These are phyloP conservation scores for Metschnikowia henanensis DNA, from an alignment of 805 yeast genomes.

Conservation along the genomic window DNA sequence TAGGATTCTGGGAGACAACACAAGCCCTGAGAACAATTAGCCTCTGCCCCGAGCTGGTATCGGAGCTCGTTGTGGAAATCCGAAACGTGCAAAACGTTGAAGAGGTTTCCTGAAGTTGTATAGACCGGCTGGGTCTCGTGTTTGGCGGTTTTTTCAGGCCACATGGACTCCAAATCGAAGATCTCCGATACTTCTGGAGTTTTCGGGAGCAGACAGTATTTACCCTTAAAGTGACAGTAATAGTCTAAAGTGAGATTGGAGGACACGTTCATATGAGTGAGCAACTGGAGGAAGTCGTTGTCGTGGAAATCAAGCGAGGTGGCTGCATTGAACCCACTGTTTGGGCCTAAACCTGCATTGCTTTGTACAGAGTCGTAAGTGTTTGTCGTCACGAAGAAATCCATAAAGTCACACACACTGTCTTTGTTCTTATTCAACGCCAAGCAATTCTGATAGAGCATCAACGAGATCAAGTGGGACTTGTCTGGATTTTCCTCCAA, in stretches of 20 bases:
- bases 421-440: conserved; percentile 28
- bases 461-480: conserved; percentile 35
- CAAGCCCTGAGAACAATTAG: conserved; percentile 54
- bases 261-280: conserved; percentile 35
- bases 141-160: conserved; percentile 36
- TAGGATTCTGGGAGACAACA: conserved; percentile 59
- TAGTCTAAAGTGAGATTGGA: conserved; percentile 42
- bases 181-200: conserved; percentile 48
- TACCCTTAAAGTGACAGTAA: conserved; percentile 53
- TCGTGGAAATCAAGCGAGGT: conserved; percentile 35
- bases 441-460: conserved; percentile 38
- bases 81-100: conserved; percentile 64
- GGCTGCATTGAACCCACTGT: conserved; percentile 17
- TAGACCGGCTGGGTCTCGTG: conserved; percentile 31
- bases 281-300: conserved; percentile 40
- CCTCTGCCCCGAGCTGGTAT: conserved; percentile 54
- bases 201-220: conserved; percentile 50
- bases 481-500: conserved; percentile 30
- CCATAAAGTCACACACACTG: conserved; percentile 33
- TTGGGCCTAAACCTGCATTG: conserved; percentile 23
- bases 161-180: conserved; percentile 30
- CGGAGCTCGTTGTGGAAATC: conserved; percentile 65
- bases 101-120: conserved; percentile 33
- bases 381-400: conserved; percentile 39
- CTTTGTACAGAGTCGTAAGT: conserved; percentile 20